Base-by-base conservation (phyloP, 192 early-diverging fungal species). In the Coemansia umbellata region DNA sequence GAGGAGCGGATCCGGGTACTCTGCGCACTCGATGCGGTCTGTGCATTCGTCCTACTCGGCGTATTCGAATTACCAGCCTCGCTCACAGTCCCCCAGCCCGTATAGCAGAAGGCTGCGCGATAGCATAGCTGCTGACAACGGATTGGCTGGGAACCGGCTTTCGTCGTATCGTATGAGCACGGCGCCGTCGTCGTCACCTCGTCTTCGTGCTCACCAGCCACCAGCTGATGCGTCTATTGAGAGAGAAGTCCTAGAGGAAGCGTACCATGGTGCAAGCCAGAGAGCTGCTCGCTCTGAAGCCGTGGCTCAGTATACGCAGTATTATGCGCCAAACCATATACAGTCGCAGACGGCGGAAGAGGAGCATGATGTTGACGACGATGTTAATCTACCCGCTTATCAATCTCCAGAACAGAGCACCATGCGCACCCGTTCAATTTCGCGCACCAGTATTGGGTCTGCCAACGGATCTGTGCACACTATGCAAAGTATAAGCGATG, bases 391-490 rank as follows among this genome's bases (percentile, higher is more conserved):
- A n/a, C n/a, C n/a, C n/a, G n/a, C n/a, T n/a, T n/a, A 45, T 2
- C 32, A 15, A 27, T 63, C 67, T 8, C 50, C 69, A 7, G 60
- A 32, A 31, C 31, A 37, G 23, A 50, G 60, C 19, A 57, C 59
- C 10, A 55, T 57, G 50, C 58, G 58, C 17, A 66, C 70, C 7
- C 63, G 70, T 8, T 66, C 70, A 9, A 26, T 73, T 13, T 73
- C 70, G 4, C 70, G 63, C 11, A 73, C 63, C 55, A 73, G 63
- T 44, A 45, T 50, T 14, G 70, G 63, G 8, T 71, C 69, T 4
- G 58, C 43, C 1, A 47, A 50, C 37, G 24, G 47, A 35, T 52
- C 53, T 9, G 56, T 63, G 53, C 61, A 55, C n/a, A n/a, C n/a
- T n/a, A n/a, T n/a, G n/a, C n/a, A n/a, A 36, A 55, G 61, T 18